A percentile compares a stretch with the other conserved stretches of the same genome.
These are phyloP conservation scores for Apodospora peruviana DNA, from an alignment of 495 filamentous ascomycete genomes.

Conservation along the genomic window DNA sequence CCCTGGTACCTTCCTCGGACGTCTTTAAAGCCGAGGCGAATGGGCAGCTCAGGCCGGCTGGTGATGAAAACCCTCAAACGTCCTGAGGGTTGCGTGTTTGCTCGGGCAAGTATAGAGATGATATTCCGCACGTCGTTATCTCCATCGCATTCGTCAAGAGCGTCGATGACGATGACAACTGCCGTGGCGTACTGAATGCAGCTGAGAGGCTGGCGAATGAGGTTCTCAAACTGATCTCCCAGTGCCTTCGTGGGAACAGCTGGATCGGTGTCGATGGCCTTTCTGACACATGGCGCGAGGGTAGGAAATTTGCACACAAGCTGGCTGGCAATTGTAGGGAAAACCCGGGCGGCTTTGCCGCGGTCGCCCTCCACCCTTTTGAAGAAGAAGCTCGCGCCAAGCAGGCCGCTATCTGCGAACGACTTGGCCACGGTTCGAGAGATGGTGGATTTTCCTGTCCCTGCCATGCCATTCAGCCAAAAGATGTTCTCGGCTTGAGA, in stretches of 20 bases:
- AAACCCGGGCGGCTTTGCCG: conserved; percentile 32
- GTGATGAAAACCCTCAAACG: conserved; percentile 21
- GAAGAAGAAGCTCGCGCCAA: no score
- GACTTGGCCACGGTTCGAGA: conserved; percentile 37
- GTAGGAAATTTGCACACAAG: conserved; percentile 23
- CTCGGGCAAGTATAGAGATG: conserved; percentile 28
- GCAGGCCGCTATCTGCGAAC: no score
- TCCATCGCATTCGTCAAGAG: conserved; percentile 47
- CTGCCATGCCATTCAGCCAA: conserved; percentile 35
- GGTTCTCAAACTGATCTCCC: conserved; percentile 42
- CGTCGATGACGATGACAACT: conserved; percentile 40
- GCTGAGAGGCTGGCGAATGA: conserved; percentile 27
- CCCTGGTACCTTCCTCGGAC: conserved; percentile 23
- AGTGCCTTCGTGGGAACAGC: conserved; percentile 33
- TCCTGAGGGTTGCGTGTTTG: conserved; percentile 2
- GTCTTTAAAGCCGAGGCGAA: conserved; percentile 22
- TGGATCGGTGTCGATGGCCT: conserved; percentile 32
- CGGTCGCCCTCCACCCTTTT: conserved; percentile 40
- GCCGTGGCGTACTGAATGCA: neutral
- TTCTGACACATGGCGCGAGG: conserved; percentile 22
- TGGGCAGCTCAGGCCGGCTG: no score
- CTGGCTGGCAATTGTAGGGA: conserved; percentile 42
- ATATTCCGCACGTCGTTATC: conserved; percentile 34
- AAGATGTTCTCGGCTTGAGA: no score
- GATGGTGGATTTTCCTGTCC: conserved; percentile 45